Conservation (phyloP, 352 stramenopile genomes). For the Globisporangium camurandrum region DNA sequence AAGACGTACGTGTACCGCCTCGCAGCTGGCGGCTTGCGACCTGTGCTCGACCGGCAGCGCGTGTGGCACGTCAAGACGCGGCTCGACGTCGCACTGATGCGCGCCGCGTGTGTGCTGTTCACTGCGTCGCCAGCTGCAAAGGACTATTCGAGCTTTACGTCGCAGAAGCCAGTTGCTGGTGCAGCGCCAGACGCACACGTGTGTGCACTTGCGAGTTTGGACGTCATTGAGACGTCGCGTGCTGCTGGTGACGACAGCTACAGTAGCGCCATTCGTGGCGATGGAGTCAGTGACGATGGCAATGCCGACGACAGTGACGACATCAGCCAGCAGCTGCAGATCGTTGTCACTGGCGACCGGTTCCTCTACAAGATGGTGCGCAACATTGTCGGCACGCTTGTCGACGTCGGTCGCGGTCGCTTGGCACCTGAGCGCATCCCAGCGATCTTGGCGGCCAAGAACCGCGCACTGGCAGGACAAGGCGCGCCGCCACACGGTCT, state of each 20-base stretch:
- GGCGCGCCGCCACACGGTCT: constrained; percentile 62
- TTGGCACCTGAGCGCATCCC: constrained; percentile 31
- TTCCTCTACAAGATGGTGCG: constrained; percentile 87
- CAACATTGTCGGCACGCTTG: constrained; percentile 70
- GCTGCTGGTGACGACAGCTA: background rate
- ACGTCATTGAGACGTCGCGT: constrained; percentile 13
- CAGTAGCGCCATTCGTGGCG: background rate
- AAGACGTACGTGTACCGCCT: constrained; percentile 72
- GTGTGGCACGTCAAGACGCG: constrained; percentile 54
- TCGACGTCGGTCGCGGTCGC: constrained; percentile 59
- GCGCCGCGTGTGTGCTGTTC: constrained; percentile 24
- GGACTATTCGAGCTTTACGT: constrained; percentile 68
- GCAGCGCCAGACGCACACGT: constrained; percentile 37
- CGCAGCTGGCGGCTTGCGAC: constrained; percentile 37
- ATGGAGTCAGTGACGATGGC: constrained; percentile 9
- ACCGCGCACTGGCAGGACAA: constrained; percentile 46
- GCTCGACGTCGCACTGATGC: constrained; percentile 52
- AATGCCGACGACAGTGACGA: constrained; percentile 18
- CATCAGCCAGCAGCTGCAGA: constrained; percentile 21
- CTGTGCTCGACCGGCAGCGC: constrained; percentile 34
- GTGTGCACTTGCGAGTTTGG: constrained; percentile 34
- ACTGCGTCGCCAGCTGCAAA: constrained; percentile 22
- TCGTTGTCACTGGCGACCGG: constrained; percentile 57
- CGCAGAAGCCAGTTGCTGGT: constrained; percentile 22
- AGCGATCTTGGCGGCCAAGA: constrained; percentile 38